These are phyloP conservation scores for Sparassis latifolia DNA, from an alignment of 1,284 basidiomycete genomes.

Conservation along the genomic window DNA sequence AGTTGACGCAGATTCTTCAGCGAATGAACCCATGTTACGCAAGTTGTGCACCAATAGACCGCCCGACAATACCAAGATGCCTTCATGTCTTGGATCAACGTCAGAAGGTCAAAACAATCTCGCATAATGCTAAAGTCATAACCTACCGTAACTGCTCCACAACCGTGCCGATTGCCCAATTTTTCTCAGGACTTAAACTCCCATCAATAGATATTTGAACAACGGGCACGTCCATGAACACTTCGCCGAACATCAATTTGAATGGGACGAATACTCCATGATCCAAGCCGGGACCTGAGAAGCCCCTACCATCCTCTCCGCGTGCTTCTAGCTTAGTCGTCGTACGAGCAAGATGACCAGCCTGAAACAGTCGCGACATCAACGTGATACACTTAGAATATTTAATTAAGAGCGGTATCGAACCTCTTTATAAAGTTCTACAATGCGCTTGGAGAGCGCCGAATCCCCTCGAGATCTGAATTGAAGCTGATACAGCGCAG, in stretches of 20 bases:
- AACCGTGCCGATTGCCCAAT: slow-evolving; percentile 63
- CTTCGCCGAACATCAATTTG: slow-evolving; percentile 68
- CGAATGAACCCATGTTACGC: slow-evolving; percentile 45
- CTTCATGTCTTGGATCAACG: slow-evolving; percentile 40
- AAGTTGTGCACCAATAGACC: slow-evolving; percentile 68
- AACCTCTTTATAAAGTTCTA: slow-evolving; percentile 54
- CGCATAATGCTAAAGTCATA: background rate
- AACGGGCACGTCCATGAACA: slow-evolving; percentile 52
- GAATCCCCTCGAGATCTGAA: slow-evolving; percentile 63
- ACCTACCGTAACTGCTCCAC: slow-evolving; percentile 48
- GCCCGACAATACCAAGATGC: slow-evolving; percentile 64
- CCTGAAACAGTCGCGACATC: slow-evolving; percentile 26
- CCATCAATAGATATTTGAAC: slow-evolving; percentile 68
- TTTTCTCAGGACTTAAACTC: slow-evolving; percentile 49
- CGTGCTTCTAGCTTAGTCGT: slow-evolving; percentile 46
- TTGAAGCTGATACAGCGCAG: slow-evolving; percentile 52
- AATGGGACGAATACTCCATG: slow-evolving; percentile 77
- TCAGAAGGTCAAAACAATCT: background rate
- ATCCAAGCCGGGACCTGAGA: slow-evolving; percentile 51
- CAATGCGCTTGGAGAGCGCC: slow-evolving; percentile 47
- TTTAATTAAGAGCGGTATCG: slow-evolving; percentile 2
- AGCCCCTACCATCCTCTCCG: slow-evolving; percentile 65
- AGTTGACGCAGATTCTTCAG: slow-evolving; percentile 40
- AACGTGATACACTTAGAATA: background rate
- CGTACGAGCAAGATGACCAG: slow-evolving; percentile 50